Evolutionary conservation across 306 rosid genomes (phyloP), one percentile per base, ranked within the genome.

Genomic region (Prosopis cineraria): DNA sequence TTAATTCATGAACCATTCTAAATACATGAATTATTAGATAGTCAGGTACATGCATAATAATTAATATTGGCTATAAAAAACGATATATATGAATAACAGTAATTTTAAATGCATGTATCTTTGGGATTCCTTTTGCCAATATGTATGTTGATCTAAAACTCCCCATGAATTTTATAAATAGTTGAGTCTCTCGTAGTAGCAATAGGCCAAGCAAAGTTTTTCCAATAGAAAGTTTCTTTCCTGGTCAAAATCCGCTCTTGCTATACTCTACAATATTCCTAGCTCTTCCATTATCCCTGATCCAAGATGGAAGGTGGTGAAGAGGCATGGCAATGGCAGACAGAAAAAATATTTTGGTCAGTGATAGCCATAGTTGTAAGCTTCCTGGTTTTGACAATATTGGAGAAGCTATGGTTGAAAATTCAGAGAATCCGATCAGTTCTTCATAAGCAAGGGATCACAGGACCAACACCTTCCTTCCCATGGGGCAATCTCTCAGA

Each of bases 401-500:
- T 34, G 30, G 20, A 65, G 43, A 75, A 79, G 20, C 1, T 82
- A 0, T 73, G 72, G 73, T 47, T 36, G 19, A 47, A 2, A 40
- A 77, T 82, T 3, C 41, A 30, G 45, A 73, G 86, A 76, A 82
- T 82, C 16, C 37, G 76, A 55, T 29, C 33, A 0, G 34, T 68
- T 39, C 77, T 82, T 45, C 62, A 37, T 17, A 78, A 78, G 24
- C 83, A 77, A 72, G 73, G 76, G 67, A 83, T 83, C 82, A 75
- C 29, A 5, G 87, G 87, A 66, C 84, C 87, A 44, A 70, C 48
- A 0, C 79, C 84, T 75, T 70, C 59, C 5, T 83, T 83, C 7
- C 81, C 80, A 6, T 71, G 24, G 0, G 83, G 84, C 8, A 79
- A 70, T 55, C 13, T 65, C 39, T 33, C 59, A 14, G 81, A 79